Conservation (phyloP, 2,329 filamentous ascomycete genomes). For the Cryphonectria nitschkei region DNA sequence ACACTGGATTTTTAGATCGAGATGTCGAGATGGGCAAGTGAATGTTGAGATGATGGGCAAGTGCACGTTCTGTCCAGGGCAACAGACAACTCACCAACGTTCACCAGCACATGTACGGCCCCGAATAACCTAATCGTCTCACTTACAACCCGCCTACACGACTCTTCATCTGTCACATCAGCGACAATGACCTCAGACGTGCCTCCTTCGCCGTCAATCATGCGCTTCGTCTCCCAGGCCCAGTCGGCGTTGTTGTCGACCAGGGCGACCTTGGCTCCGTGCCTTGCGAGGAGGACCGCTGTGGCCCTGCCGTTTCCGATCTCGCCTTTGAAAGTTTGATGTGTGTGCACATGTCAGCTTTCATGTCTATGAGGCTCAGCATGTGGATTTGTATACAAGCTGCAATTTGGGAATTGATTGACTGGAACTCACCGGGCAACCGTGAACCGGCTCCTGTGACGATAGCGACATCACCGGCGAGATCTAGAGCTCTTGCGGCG, state of each 20-base stretch:
- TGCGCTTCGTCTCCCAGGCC: conserved; percentile 36
- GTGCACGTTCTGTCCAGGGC: too few relatives aligned
- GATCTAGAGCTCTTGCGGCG: conserved; percentile 30
- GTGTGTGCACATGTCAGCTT: neutral
- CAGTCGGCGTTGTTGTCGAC: conserved; percentile 35
- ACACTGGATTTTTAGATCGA: too few relatives aligned
- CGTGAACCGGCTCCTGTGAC: conserved; percentile 39
- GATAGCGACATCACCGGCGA: conserved; percentile 38
- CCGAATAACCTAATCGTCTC: conserved; percentile 34
- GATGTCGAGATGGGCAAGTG: too few relatives aligned
- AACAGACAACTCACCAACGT: conserved; percentile 31
- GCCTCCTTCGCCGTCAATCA: conserved; percentile 37
- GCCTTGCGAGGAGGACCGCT: conserved; percentile 36
- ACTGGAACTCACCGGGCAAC: conserved; percentile 32
- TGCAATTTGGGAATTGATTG: too few relatives aligned
- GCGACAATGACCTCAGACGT: conserved; percentile 34
- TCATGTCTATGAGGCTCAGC: neutral
- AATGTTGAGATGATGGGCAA: too few relatives aligned
- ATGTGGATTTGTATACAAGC: neutral
- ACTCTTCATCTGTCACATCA: conserved; percentile 34
- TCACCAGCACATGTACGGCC: conserved; percentile 36
- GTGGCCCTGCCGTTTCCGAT: conserved; percentile 38
- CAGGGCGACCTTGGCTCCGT: conserved; percentile 35
- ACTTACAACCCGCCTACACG: conserved; percentile 32
- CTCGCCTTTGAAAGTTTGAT: conserved; percentile 28